These are phyloP conservation scores for Iberis pinnata DNA, from an alignment of 345 rosid genomes.

Conservation along the genomic window DNA sequence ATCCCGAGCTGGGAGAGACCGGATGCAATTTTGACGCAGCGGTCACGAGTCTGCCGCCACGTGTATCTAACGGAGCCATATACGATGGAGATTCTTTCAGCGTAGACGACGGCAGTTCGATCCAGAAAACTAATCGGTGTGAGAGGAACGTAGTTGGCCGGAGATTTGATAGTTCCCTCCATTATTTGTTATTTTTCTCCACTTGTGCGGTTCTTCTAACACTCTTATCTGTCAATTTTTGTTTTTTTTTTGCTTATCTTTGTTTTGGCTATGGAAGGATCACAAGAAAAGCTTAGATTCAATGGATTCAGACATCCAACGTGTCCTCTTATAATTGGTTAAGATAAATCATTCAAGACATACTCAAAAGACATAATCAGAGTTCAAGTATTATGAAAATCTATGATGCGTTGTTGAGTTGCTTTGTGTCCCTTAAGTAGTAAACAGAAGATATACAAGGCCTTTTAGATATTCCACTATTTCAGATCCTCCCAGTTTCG, in stretches of 20 bases:
- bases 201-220: too few species aligned
- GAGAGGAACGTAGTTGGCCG: conserved; percentile 51
- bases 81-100: conserved; percentile 40
- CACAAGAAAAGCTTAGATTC: too few species aligned
- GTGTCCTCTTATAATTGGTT: too few species aligned
- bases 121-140: conserved; percentile 56
- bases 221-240: too few species aligned
- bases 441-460: background rate
- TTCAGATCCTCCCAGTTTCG: background rate
- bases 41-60: conserved; percentile 53
- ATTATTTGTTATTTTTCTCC: conserved; percentile 2
- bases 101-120: conserved; percentile 48
- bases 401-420: conserved; percentile 5
- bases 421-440: background rate
- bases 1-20: conserved; percentile 39
- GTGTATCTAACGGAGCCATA: conserved; percentile 44
- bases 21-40: conserved; percentile 64
- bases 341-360: too few species aligned
- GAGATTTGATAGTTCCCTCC: conserved; percentile 38
- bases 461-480: background rate
- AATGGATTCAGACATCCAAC: too few species aligned
- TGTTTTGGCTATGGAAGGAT: too few species aligned
- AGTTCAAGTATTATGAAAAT: conserved; percentile 9
- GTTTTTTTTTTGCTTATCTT: conserved; percentile 74
- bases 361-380: conserved; percentile 7